Base-by-base conservation (phyloP, 768 basidiomycete genomes). In the Rhizopogon vesiculosus region DNA sequence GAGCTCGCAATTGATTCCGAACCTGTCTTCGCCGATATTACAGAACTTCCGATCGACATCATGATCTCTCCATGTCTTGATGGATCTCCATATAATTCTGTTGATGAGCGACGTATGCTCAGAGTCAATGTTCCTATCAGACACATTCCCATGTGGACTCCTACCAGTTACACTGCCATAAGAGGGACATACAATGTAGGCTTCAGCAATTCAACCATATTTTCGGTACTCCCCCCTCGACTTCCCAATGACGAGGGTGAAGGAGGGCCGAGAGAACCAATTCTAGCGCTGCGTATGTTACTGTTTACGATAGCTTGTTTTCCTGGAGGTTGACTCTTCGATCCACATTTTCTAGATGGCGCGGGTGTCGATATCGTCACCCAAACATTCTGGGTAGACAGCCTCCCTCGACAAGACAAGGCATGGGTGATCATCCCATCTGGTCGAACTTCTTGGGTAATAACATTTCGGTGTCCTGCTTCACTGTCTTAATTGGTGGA, bases 361-460 rank as follows among this genome's bases (percentile, higher is more conserved):
- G 93, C 94, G 1, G 93, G 93, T 1, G 90, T 91, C 5, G 86
- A 93, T 57, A 78, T 91, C 7, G 56, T 83, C 40, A 57, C 62
- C 6, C 65, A 73, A 28, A 60, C 76, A 0, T 84, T 86, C 56
- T 93, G 89, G 89, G 65, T 72, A 0, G 76, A 83, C 15, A 78
- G 87, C 1, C 69, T 94, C 12, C 81, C 84, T 1, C 73, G 75
- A 6, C 83, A 85, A 54, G 62, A 72, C 25, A 70, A 72, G 7
- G 85, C 81, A 54, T 97, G 94, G 94, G 72, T 88, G 9, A 72
- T 95, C 18, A 71, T 87, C n/a, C 89, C 93, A 0, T 80, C 84
- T n/a, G 93, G 94, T 0, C 75, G 86, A 51, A 93, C 89, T 2
- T 80, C 87, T 28, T 96, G 93, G 93, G 89, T 87, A 65, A 51